These are phyloP conservation scores for Boletus coccyginus DNA, from an alignment of 768 basidiomycete species.

Conservation along the genomic window DNA sequence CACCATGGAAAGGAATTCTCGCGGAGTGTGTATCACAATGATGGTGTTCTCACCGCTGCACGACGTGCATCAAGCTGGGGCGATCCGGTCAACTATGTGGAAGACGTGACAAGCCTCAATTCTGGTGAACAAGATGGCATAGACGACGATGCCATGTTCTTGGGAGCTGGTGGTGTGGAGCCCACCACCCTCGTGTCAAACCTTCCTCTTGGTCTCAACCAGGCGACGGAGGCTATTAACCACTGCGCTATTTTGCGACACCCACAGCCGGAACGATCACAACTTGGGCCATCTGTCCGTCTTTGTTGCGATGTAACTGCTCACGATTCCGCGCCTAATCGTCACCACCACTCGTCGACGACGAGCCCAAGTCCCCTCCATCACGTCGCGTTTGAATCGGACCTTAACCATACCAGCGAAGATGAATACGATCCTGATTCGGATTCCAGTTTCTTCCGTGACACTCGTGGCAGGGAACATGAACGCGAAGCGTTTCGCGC, in stretches of 20 bases:
- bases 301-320: slow-evolving; percentile 24
- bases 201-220: slow-evolving; percentile 33
- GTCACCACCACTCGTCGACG: slow-evolving; percentile 31
- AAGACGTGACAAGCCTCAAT: slow-evolving; percentile 43
- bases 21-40: slow-evolving; percentile 24
- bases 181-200: slow-evolving; percentile 33
- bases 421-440: slow-evolving; percentile 33
- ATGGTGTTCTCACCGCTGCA: slow-evolving; percentile 40
- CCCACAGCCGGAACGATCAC: slow-evolving; percentile 32
- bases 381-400: slow-evolving; percentile 31
- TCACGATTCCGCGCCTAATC: slow-evolving; percentile 20
- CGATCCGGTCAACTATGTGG: slow-evolving; percentile 40
- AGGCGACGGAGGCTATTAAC: slow-evolving; percentile 21
- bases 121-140: slow-evolving; percentile 44
- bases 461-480: slow-evolving; percentile 22
- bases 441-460: slow-evolving; percentile 34
- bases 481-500: slow-evolving; percentile 28
- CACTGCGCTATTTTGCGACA: slow-evolving; percentile 23
- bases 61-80: slow-evolving; percentile 69
- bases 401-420: slow-evolving; percentile 28
- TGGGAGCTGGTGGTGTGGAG: slow-evolving; percentile 50
- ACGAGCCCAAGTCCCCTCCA: slow-evolving; percentile 42
- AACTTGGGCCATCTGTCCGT: slow-evolving; percentile 18
- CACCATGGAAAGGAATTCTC: slow-evolving; percentile 27
- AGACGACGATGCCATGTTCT: slow-evolving; percentile 51